Conservation (phyloP, 1,139 yeast genomes). For the Oligophagozyma castellii region DNA sequence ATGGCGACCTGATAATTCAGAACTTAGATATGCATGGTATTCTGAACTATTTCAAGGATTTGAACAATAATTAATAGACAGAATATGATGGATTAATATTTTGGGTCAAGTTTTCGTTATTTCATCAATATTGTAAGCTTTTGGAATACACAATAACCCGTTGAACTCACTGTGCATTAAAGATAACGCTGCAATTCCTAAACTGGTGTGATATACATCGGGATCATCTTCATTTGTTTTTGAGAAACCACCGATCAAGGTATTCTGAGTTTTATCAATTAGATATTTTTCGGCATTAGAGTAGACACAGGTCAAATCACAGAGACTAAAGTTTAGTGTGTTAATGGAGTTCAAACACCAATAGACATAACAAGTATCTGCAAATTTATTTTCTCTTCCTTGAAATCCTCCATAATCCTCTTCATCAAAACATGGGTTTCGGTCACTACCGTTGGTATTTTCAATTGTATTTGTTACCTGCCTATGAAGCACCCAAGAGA, state of each 20-base stretch:
- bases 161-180: conserved; percentile 27
- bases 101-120: no score
- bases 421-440: conserved; percentile 18
- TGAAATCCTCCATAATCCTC: conserved; percentile 63
- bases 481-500: conserved; percentile 49
- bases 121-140: no score
- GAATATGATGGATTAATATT: no score
- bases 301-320: conserved; percentile 27
- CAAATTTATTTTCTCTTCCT: conserved; percentile 73
- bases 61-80: no score
- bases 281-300: conserved; percentile 33
- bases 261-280: conserved; percentile 47
- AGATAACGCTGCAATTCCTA: conserved; percentile 46
- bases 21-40: no score
- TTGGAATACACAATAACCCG: conserved; percentile 22
- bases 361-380: conserved; percentile 87
- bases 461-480: conserved; percentile 30
- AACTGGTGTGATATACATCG: conserved; percentile 54
- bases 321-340: conserved; percentile 20
- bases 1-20: no score
- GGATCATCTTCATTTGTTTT: conserved; percentile 53
- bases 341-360: conserved; percentile 64
- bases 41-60: no score
- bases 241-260: conserved; percentile 68
- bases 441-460: conserved; percentile 17